Evolutionary conservation across 2,329 filamentous ascomycete genomes (phyloP).

Genomic region (Fusarium sp.): DNA sequence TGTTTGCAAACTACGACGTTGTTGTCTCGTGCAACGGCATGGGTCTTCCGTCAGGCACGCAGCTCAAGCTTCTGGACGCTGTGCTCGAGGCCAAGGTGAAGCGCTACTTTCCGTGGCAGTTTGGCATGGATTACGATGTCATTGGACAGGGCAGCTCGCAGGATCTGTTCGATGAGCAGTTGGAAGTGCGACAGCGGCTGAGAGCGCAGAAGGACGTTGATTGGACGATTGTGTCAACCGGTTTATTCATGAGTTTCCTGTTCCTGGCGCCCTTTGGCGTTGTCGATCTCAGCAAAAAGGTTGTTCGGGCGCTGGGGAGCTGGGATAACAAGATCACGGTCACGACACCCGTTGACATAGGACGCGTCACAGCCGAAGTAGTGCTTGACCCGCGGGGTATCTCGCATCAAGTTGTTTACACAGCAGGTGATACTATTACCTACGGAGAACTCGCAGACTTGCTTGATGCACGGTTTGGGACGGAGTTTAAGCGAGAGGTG

Average conservation of each 20-base stretch:
- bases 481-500: slow-evolving; percentile 61
- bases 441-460: slow-evolving; percentile 68
- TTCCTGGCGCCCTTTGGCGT: slow-evolving; percentile 74
- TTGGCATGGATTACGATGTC: slow-evolving; percentile 77
- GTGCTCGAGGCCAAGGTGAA: slow-evolving; percentile 63
- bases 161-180: slow-evolving; percentile 77
- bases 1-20: slow-evolving; percentile 63
- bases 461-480: slow-evolving; percentile 59
- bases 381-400: slow-evolving; percentile 58
- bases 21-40: slow-evolving; percentile 75
- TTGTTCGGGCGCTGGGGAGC: slow-evolving; percentile 67
- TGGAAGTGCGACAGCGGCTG: slow-evolving; percentile 68
- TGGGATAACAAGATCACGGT: slow-evolving; percentile 74
- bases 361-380: slow-evolving; percentile 68
- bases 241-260: slow-evolving; percentile 78
- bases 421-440: slow-evolving; percentile 72
- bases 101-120: slow-evolving; percentile 79
- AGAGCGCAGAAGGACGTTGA: slow-evolving; percentile 60
- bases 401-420: slow-evolving; percentile 64
- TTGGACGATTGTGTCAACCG: slow-evolving; percentile 77
- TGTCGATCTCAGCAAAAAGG: slow-evolving; percentile 62
- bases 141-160: slow-evolving; percentile 71
- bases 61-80: slow-evolving; percentile 69
- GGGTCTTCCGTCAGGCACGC: slow-evolving; percentile 65
- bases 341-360: slow-evolving; percentile 75